Percentiles rank a stretch among this genome's conserved stretches.
phyloP scores from a whole-genome alignment of 179 eudicot species.

The Pouteria campechiana region DNA sequence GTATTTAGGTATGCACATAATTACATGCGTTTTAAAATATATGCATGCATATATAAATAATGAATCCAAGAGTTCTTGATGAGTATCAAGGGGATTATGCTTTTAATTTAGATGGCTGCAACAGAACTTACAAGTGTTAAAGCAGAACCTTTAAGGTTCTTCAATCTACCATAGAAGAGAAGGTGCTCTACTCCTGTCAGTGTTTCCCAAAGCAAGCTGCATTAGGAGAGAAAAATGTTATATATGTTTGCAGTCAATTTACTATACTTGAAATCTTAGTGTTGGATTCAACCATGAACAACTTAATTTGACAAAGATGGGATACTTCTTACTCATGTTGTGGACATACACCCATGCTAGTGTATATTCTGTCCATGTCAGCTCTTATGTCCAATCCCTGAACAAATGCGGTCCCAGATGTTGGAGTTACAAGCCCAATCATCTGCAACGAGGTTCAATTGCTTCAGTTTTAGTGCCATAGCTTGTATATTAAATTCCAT shows the following conservation, averaged over 20 bases:
- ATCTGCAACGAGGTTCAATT: slow-evolving; percentile 57
- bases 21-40: too few species aligned
- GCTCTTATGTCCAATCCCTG: slow-evolving; percentile 56
- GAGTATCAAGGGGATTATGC: too few species aligned
- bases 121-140: slow-evolving; percentile 56
- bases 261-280: too few species aligned
- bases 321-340: slow-evolving; percentile 78
- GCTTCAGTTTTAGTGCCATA: too few species aligned
- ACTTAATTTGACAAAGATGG: too few species aligned
- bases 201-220: slow-evolving; percentile 84
- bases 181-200: slow-evolving; percentile 87
- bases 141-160: slow-evolving; percentile 71
- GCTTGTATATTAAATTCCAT: too few species aligned
- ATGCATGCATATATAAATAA: too few species aligned
- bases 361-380: slow-evolving; percentile 63
- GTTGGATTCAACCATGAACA: too few species aligned
- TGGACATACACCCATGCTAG: slow-evolving; percentile 96
- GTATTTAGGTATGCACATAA: too few species aligned
- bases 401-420: slow-evolving; percentile 69
- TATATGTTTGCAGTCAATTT: too few species aligned
- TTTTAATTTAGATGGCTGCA: too few species aligned
- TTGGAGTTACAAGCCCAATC: slow-evolving; percentile 81
- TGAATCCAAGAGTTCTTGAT: too few species aligned
- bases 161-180: slow-evolving; percentile 87
- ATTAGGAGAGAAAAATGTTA: neutral